phyloP scores from a whole-genome alignment of 352 stramenopile genomes.

The Phytophthora citricola region DNA sequence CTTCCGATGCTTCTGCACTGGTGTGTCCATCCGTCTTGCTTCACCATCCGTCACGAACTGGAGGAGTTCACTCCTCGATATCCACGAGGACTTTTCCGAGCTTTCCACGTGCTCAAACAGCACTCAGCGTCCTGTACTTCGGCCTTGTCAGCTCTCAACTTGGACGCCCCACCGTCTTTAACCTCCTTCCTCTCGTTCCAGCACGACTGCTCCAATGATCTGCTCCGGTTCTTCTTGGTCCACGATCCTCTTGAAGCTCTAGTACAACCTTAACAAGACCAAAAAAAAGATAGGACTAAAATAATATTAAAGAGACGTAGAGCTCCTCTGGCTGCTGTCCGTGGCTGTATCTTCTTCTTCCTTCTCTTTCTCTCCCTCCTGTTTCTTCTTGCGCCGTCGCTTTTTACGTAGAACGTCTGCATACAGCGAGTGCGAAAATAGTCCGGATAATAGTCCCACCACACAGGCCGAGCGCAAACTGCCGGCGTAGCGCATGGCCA shows the following conservation, averaged over 20 bases:
- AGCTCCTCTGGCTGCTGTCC: constrained; percentile 1
- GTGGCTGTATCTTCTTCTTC: constrained; percentile 5
- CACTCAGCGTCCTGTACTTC: constrained; percentile 15
- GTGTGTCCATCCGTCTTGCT: constrained; percentile 41
- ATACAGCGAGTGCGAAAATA: constrained; percentile 79
- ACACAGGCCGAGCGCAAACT: constrained; percentile 69
- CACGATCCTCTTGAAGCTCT: constrained; percentile 53
- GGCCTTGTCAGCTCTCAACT: constrained; percentile 16
- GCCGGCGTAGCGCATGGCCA: constrained; percentile 65
- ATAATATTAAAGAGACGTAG: constrained; percentile 17
- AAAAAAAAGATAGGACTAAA: constrained; percentile 6
- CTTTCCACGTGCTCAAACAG: constrained; percentile 34
- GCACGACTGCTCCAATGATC: constrained; percentile 28
- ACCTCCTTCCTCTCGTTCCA: constrained; percentile 47
- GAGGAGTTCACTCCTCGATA: constrained; percentile 44
- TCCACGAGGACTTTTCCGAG: constrained; percentile 48
- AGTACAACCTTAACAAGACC: constrained; percentile 16
- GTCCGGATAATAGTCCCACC: constrained; percentile 63
- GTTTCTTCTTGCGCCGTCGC: constrained; percentile 12
- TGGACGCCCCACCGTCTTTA: constrained; percentile 1
- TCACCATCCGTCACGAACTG: constrained; percentile 41
- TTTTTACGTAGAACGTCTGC: constrained; percentile 69
- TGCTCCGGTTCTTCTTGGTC: constrained; percentile 47
- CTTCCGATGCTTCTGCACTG: constrained; percentile 49
- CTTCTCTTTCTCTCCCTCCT: constrained; percentile 16